These are phyloP conservation scores for Ogataea methylovora DNA, from an alignment of 805 yeast species.

Conservation along the genomic window DNA sequence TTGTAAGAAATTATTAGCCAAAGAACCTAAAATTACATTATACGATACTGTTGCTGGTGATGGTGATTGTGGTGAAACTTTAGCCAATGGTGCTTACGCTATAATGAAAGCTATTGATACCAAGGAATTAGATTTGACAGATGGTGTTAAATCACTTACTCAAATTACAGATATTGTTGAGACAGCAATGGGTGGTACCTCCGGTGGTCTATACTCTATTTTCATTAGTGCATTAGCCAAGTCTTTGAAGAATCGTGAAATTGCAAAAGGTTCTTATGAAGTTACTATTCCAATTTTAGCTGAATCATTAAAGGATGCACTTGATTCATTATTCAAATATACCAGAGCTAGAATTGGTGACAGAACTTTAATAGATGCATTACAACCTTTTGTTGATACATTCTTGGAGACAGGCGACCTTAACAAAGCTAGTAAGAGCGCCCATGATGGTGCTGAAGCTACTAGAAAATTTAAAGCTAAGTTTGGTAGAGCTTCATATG, in stretches of 20 bases:
- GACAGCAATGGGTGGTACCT: conserved; percentile 91
- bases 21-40: conserved; percentile 80
- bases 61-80: conserved; percentile 95
- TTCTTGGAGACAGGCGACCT: conserved; percentile 46
- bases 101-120: conserved; percentile 45
- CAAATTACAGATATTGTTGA: conserved; percentile 79
- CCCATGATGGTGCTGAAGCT: conserved; percentile 64
- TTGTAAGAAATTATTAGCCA: conserved; percentile 44
- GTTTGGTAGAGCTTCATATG: conserved; percentile 93
- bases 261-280: conserved; percentile 17
- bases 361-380: conserved; percentile 80
- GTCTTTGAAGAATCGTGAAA: conserved; percentile 36
- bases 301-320: conserved; percentile 47
- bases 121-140: conserved; percentile 30
- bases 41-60: conserved; percentile 91
- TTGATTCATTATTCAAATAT: conserved; percentile 71
- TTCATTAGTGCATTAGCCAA: conserved; percentile 70
- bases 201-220: conserved; percentile 89
- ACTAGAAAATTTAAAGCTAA: conserved; percentile 74
- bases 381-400: conserved; percentile 76
- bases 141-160: conserved; percentile 53
- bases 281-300: conserved; percentile 33
- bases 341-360: conserved; percentile 88
- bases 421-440: conserved; percentile 56
- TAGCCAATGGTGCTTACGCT: conserved; percentile 75